phyloP scores from a whole-genome alignment of 345 rosid species.

The Salix exigua region DNA sequence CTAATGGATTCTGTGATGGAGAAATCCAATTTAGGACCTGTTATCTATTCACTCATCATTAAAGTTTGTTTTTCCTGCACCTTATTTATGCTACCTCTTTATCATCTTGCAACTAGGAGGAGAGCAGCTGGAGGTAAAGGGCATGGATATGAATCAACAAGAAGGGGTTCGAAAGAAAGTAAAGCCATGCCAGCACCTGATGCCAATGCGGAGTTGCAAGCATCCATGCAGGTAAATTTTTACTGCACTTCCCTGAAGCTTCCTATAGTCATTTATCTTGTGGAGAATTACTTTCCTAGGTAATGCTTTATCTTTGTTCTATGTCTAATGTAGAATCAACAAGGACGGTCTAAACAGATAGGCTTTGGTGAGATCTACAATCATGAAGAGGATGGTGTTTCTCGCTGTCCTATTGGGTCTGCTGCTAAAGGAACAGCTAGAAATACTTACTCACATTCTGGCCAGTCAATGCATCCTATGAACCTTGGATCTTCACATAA shows the following conservation, averaged over 20 bases:
- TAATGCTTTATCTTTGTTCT: background rate
- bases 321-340: slow-evolving; percentile 41
- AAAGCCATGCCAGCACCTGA: slow-evolving; percentile 46
- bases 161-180: slow-evolving; percentile 39
- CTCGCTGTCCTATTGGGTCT: slow-evolving; percentile 43
- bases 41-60: background rate
- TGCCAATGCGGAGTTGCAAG: slow-evolving; percentile 41
- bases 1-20: background rate
- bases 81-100: background rate
- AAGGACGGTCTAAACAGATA: slow-evolving; percentile 37
- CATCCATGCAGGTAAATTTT: slow-evolving; percentile 42
- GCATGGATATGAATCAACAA: slow-evolving; percentile 29
- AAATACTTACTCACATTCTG: slow-evolving; percentile 26
- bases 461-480: slow-evolving; percentile 26
- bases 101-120: slow-evolving; percentile 28
- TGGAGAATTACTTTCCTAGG: background rate
- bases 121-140: slow-evolving; percentile 41
- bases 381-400: slow-evolving; percentile 44
- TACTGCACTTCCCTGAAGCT: background rate
- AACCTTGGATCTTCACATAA: slow-evolving; percentile 25
- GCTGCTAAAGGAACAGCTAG: slow-evolving; percentile 32
- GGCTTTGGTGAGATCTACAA: slow-evolving; percentile 33
- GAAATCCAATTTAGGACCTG: background rate
- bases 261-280: background rate
- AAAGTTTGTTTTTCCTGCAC: background rate